Conservation (phyloP, 495 filamentous ascomycete species). For the Parachaetomium inaequale region DNA sequence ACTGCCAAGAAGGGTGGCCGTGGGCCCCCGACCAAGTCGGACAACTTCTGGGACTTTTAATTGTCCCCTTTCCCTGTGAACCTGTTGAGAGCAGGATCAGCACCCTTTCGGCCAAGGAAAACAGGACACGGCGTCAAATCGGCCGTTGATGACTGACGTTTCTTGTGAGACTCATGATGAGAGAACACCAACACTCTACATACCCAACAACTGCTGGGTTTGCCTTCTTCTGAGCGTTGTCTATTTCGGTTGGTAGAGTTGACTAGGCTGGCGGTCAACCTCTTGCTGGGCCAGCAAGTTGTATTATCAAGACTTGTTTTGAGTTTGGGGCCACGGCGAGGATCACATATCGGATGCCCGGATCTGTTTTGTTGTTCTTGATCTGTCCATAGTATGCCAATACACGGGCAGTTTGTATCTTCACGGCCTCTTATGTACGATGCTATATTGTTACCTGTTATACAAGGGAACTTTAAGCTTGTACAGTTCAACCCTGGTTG, state of each 20-base stretch:
- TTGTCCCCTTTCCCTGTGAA: not conserved
- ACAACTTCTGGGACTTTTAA: slow-evolving; percentile 57
- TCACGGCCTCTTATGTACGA: not conserved
- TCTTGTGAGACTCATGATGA: not conserved
- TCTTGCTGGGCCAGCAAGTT: slow-evolving; percentile 4
- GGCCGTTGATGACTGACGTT: slow-evolving; percentile 11
- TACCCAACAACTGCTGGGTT: not conserved
- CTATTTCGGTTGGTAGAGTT: not conserved
- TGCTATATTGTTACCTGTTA: not conserved
- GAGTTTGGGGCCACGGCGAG: not conserved
- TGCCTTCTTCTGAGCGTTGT: not conserved
- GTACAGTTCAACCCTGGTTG: no score
- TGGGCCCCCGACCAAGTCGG: slow-evolving; percentile 29
- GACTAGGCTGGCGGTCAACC: not conserved
- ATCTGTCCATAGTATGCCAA: not conserved
- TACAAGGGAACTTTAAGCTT: not conserved
- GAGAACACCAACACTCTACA: not conserved
- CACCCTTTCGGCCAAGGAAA: not conserved
- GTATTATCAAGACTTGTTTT: not conserved
- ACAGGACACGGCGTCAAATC: no score
- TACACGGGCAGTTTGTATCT: not conserved
- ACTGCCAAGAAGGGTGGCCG: slow-evolving; percentile 35
- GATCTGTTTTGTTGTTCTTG: not conserved
- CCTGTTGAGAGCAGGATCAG: not conserved
- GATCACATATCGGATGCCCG: not conserved